phyloP scores from a whole-genome alignment of 805 yeast species.

The Sungouiella thailandica region DNA sequence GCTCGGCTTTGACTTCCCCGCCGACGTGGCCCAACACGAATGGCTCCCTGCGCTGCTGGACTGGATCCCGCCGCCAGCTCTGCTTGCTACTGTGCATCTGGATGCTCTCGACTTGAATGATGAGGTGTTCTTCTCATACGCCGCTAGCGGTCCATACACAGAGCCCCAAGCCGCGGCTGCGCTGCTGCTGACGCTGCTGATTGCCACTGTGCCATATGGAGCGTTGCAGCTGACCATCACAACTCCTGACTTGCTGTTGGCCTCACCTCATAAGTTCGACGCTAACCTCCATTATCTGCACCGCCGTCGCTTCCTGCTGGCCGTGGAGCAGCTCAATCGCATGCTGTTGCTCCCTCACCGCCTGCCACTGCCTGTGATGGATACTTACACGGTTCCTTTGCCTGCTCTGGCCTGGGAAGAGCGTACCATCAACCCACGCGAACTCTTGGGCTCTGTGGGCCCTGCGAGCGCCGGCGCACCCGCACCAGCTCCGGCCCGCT shows the following conservation, averaged over 20 bases:
- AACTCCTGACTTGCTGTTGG: slow-evolving; percentile 6
- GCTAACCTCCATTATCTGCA: slow-evolving; percentile 8
- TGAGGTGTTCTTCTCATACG: slow-evolving; percentile 18
- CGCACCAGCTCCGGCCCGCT: slow-evolving; percentile 5
- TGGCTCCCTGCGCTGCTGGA: slow-evolving; percentile 1
- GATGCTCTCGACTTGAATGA: slow-evolving; percentile 22
- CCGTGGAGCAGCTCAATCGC: slow-evolving; percentile 22
- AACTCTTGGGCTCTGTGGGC: slow-evolving; percentile 19
- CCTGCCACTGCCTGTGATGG: slow-evolving; percentile 15
- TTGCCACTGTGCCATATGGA: slow-evolving; percentile 3
- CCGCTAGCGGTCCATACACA: slow-evolving; percentile 4
- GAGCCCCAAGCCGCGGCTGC: slow-evolving; percentile 2
- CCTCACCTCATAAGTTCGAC: slow-evolving; percentile 8
- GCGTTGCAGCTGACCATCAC: slow-evolving; percentile 4
- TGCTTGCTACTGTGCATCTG: slow-evolving; percentile 10
- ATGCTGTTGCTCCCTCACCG: slow-evolving; percentile 16
- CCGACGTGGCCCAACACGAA: slow-evolving; percentile 1
- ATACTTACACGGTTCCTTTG: slow-evolving; percentile 1
- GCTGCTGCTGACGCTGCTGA: slow-evolving; percentile 10
- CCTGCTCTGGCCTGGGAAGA: slow-evolving; percentile 10
- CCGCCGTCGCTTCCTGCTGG: slow-evolving; percentile 12
- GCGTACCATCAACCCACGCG: slow-evolving; percentile 31
- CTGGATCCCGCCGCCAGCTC: slow-evolving; percentile 16
- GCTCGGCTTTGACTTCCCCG: slow-evolving; percentile 5
- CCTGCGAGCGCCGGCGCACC: slow-evolving; percentile 2